A percentile compares a stretch with the other conserved stretches of the same genome.
Conservation (phyloP, 176 grass and related monocot species). For the Cenchrus purpureus region DNA sequence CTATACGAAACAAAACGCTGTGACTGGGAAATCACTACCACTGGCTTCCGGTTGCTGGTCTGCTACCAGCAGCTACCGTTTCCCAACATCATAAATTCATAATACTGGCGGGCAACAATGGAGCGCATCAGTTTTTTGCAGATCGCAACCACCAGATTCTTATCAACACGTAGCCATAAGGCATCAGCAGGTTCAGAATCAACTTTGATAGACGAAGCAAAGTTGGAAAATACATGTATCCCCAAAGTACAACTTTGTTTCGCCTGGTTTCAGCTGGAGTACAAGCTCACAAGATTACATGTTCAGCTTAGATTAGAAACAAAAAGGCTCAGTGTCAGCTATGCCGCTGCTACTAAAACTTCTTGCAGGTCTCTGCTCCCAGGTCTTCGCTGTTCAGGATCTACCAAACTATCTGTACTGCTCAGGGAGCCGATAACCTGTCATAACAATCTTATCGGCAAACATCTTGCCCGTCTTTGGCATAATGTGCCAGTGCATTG, state of each 20-base stretch:
- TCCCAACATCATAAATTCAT: too few species aligned
- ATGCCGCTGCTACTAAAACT: conserved; percentile 21
- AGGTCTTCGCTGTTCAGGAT: not conserved
- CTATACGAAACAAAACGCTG: too few species aligned
- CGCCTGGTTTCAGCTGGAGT: conserved; percentile 17
- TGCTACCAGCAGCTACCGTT: too few species aligned
- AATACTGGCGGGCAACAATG: too few species aligned
- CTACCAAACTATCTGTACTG: conserved; percentile 92
- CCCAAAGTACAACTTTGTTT: conserved; percentile 18
- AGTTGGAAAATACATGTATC: not conserved
- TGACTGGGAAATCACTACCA: too few species aligned
- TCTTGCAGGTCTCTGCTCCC: conserved; percentile 8
- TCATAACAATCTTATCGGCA: conserved; percentile 97
- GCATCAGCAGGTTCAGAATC: not conserved
- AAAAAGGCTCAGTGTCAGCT: conserved; percentile 34
- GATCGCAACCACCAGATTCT: not conserved
- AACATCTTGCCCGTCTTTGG: conserved; percentile 98
- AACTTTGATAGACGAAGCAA: not conserved
- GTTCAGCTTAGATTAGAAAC: conserved; percentile 33
- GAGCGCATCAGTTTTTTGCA: not conserved
- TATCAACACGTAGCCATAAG: not conserved
- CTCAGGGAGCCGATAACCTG: conserved; percentile 81
- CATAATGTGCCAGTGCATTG: conserved; percentile 99
- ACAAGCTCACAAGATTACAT: conserved; percentile 32
- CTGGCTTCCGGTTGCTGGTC: too few species aligned